Evolutionary conservation across 352 stramenopile genomes (phyloP).

Genomic region (Pythium pyrilobum): DNA sequence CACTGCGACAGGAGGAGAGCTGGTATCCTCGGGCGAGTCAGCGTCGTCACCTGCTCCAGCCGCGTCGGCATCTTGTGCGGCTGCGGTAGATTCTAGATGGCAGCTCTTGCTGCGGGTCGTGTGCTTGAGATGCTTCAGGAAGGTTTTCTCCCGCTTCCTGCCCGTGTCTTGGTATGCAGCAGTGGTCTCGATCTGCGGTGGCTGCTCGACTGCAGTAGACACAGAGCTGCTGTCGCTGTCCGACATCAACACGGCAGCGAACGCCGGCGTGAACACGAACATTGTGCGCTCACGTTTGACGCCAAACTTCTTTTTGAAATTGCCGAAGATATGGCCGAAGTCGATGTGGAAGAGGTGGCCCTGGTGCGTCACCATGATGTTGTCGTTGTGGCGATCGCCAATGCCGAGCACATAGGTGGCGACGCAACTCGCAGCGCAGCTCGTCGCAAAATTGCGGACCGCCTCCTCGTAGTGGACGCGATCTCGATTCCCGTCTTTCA

Average conservation of each 20-base stretch:
- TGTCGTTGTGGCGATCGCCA: conserved; percentile 51
- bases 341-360: conserved; percentile 40
- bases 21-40: background rate
- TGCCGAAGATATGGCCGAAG: conserved; percentile 38
- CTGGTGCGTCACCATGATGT: conserved; percentile 43
- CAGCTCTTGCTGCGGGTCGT: conserved; percentile 21
- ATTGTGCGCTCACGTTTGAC: conserved; percentile 23
- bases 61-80: background rate
- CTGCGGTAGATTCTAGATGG: background rate
- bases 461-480: conserved; percentile 10
- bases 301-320: conserved; percentile 30
- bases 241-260: conserved; percentile 26
- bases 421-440: conserved; percentile 33
- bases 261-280: conserved; percentile 26
- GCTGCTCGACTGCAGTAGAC: background rate
- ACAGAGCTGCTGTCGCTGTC: background rate
- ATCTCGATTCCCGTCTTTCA: background rate
- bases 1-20: too few relatives aligned
- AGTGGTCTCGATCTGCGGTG: background rate
- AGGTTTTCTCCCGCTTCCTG: conserved; percentile 15
- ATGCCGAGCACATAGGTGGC: conserved; percentile 53
- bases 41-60: background rate
- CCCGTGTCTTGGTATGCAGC: background rate
- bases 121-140: conserved; percentile 24
- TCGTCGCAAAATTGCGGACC: conserved; percentile 21